Evolutionary conservation across 176 grass and related monocot genomes (phyloP), one percentile per base, ranked within the genome.

Genomic region (Oryza coarctata): DNA sequence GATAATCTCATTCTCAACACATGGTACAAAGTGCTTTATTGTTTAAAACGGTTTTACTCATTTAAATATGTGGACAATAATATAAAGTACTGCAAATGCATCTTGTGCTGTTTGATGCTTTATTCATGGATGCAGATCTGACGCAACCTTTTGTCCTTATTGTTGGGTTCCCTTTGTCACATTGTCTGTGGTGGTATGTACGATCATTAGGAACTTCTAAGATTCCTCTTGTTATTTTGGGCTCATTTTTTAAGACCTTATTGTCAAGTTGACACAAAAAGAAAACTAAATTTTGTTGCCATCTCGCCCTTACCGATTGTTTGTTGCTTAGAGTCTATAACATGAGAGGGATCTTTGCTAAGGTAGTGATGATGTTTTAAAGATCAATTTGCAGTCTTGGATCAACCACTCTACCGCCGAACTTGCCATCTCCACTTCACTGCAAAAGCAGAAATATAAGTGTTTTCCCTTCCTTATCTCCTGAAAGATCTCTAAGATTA

Each of bases 391-490:
- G 22, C 33, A 57, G 67, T 71, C 47, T 39, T 71, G 36, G 20
- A 71, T 73, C 32, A 68, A 68, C 26, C 52, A 74, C 32, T 73
- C 25, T 57, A 43, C 26, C 39, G 65, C 43, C 68, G 18, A 55
- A 22, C 22, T 44, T 33, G 32, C 70, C 15, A 3, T 45, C 82
- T 55, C n/a, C 70, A 30, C 28, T 81, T 55, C 47, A 68, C 29
- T 39, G 75, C 87, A 73, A 77, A 75, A 12, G 75, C 81, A 49
- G 61, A 15, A 85, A 32, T 66, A 71, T 85, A 82, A 85, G 73
- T 10, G 7, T 1, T 38, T n/a, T 29, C 2, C 15, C 47, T 34
- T 63, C 18, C 47, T 67, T 13, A 12, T 77, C 34, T 74, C 29
- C 28, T 34, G 14, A 10, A 43, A 62, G 68, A 14, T 10, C 44